Conservation (phyloP, 78 protist species). For the Dictyostelium intermedium region DNA sequence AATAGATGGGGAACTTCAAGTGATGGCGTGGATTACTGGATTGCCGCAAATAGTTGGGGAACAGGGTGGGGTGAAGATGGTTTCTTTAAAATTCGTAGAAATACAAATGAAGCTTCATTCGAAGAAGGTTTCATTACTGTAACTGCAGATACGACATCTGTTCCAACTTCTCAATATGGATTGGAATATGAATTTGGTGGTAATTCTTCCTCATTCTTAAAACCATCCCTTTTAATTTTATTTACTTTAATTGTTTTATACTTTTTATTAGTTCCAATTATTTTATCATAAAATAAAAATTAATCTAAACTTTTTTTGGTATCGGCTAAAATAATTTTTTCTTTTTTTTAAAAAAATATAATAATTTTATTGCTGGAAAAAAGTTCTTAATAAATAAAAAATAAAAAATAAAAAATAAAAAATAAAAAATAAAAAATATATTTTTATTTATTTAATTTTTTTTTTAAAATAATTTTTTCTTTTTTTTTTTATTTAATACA, state of each 20-base stretch:
- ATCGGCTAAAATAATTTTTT: too few species aligned
- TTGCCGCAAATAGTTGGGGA: constrained; percentile 59
- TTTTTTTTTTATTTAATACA: too few species aligned
- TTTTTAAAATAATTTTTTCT: too few species aligned
- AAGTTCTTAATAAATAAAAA: too few species aligned
- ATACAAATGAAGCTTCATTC: not conserved
- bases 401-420: too few species aligned
- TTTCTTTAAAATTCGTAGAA: not conserved
- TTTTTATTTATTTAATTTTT: too few species aligned
- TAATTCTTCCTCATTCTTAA: not conserved
- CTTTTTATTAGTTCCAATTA: not conserved
- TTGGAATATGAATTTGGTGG: not conserved
- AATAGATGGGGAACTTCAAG: constrained; percentile 22
- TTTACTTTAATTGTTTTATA: not conserved
- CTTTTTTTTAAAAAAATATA: too few species aligned
- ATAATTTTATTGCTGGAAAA: too few species aligned
- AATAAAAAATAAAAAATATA: too few species aligned
- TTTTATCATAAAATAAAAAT: constrained; percentile 3
- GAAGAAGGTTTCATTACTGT: constrained; percentile 13
- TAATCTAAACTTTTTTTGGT: too few species aligned
- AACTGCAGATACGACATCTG: not conserved
- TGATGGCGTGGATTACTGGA: constrained; percentile 25
- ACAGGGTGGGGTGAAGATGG: constrained; percentile 50
- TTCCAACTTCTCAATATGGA: not conserved
- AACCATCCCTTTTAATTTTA: not conserved